Evolutionary conservation across 208 protist genomes (phyloP).

Genomic region (Trypanosoma lewisi): DNA sequence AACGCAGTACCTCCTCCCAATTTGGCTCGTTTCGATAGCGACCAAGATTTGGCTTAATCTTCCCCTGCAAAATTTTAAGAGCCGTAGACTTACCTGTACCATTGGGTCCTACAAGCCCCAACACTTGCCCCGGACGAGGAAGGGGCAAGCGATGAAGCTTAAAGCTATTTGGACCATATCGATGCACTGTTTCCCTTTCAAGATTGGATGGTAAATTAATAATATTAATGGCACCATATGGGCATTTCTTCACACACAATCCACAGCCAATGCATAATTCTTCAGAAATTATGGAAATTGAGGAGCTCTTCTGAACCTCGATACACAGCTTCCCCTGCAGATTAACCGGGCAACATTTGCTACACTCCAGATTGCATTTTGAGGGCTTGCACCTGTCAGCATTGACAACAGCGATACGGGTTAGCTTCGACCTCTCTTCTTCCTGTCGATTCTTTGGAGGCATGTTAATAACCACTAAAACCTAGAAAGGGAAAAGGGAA

Average conservation of each 20-base stretch:
- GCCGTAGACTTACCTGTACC: conserved; percentile 99
- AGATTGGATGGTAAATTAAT: conserved; percentile 99
- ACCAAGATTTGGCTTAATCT: conserved; percentile 99
- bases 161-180: conserved; percentile 99
- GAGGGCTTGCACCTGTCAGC: conserved; percentile 99
- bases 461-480: conserved; percentile 33
- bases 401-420: conserved; percentile 99
- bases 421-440: conserved; percentile 93
- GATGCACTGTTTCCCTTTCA: conserved; percentile 96
- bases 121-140: conserved; percentile 98
- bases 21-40: conserved; percentile 93
- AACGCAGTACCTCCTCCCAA: conserved; percentile 98
- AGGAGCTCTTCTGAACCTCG: conserved; percentile 94
- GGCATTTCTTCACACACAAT: conserved; percentile 99
- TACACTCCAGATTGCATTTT: conserved; percentile 99
- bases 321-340: conserved; percentile 99
- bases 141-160: conserved; percentile 99
- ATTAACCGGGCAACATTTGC: conserved; percentile 98
- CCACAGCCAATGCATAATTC: conserved; percentile 99
- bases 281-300: conserved; percentile 97
- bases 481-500: conserved; percentile 15
- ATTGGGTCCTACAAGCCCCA: conserved; percentile 99
- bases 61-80: conserved; percentile 98
- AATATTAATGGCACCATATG: conserved; percentile 99
- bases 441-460: conserved; percentile 60